Evolutionary conservation across 495 filamentous ascomycete genomes (phyloP).

Genomic region (Aspergillus kassunensis): DNA sequence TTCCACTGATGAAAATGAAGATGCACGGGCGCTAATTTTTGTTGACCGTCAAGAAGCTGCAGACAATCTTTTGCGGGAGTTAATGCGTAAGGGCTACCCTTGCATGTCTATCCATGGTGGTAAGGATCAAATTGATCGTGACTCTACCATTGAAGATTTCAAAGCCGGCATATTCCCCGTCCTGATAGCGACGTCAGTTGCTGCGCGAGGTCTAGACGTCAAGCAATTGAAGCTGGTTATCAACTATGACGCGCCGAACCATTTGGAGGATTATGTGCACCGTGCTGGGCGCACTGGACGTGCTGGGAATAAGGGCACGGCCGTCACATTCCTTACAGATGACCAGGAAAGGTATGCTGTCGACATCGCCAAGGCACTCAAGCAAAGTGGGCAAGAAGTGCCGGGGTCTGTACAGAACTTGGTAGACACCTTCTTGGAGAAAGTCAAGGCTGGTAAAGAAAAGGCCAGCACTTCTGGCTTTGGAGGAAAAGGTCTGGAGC

Average conservation of each 20-base stretch:
- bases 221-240: conserved; percentile 95
- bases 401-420: conserved; percentile 67
- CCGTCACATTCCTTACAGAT: conserved; percentile 88
- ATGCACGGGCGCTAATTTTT: conserved; percentile 85
- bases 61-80: conserved; percentile 73
- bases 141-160: conserved; percentile 93
- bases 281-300: conserved; percentile 91
- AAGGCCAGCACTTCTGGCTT: conserved; percentile 81
- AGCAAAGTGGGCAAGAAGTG: conserved; percentile 78
- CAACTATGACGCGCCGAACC: conserved; percentile 95
- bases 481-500: conserved; percentile 90
- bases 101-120: conserved; percentile 96
- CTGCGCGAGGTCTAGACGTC: conserved; percentile 91
- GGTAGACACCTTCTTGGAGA: conserved; percentile 69
- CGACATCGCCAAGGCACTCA: conserved; percentile 90
- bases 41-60: conserved; percentile 94
- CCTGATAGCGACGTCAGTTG: conserved; percentile 91
- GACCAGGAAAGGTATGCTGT: conserved; percentile 88
- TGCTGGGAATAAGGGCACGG: conserved; percentile 91
- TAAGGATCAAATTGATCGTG: conserved; percentile 92
- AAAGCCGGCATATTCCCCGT: conserved; percentile 87
- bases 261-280: conserved; percentile 97
- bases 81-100: conserved; percentile 86
- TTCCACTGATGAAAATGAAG: conserved; percentile 70
- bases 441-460: conserved; percentile 87